Percentiles rank a stretch among this genome's conserved stretches.
phyloP scores from a whole-genome alignment of 805 yeast genomes.

The Tetrapisispora phaffii region DNA sequence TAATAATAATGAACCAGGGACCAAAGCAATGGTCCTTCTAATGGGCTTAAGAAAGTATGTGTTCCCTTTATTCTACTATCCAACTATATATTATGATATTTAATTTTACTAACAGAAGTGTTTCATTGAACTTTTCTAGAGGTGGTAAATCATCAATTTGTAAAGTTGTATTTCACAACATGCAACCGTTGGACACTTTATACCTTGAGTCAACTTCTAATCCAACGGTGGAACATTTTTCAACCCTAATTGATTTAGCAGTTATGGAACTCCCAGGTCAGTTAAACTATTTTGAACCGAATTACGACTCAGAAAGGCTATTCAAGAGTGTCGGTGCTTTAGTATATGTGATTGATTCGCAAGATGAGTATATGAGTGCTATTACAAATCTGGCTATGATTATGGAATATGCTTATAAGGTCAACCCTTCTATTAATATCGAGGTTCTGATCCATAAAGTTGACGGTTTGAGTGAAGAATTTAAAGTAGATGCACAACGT shows the following conservation, averaged over 20 bases:
- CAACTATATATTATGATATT: conserved; percentile 2
- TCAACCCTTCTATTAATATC: conserved; percentile 75
- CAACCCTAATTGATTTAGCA: conserved; percentile 73
- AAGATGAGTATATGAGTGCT: conserved; percentile 90
- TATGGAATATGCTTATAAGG: conserved; percentile 75
- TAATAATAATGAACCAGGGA: conserved; percentile 27
- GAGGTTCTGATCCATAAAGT: conserved; percentile 93
- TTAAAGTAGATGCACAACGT: conserved; percentile 85
- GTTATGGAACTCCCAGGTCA: conserved; percentile 96
- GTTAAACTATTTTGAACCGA: conserved; percentile 76
- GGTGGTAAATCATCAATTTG: conserved; percentile 94
- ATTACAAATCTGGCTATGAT: conserved; percentile 81
- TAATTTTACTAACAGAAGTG: not conserved
- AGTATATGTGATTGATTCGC: conserved; percentile 90
- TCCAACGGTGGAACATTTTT: conserved; percentile 77
- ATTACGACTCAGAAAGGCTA: conserved; percentile 65
- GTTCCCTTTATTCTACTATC: conserved; percentile 1
- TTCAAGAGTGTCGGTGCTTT: conserved; percentile 81
- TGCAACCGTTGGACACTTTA: conserved; percentile 90
- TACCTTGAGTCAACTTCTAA: conserved; percentile 84
- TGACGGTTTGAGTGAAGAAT: conserved; percentile 91
- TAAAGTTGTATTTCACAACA: conserved; percentile 89
- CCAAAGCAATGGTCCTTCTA: conserved; percentile 70
- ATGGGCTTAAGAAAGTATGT: conserved; percentile 73
- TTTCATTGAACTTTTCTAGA: conserved; percentile 22